Conservation (phyloP, 1,284 basidiomycete genomes). For the Puccinia triticina region DNA sequence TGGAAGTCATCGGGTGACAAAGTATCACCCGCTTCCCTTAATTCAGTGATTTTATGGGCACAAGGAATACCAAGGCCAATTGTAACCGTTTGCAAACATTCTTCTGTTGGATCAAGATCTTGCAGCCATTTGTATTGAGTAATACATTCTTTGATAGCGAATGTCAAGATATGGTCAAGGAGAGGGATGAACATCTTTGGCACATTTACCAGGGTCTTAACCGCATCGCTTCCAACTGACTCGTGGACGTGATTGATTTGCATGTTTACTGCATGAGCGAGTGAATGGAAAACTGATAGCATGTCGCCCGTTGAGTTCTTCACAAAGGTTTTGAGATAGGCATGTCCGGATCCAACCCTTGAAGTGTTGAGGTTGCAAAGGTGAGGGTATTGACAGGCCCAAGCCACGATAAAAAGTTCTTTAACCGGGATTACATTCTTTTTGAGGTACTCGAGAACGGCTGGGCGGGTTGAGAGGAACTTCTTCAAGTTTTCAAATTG, state of each 20-base stretch:
- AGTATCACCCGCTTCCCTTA: neutral
- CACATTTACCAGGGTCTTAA: neutral
- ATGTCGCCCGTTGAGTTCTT: neutral
- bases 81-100: neutral
- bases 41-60: neutral
- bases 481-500: too few relatives aligned
- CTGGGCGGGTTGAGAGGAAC: too few relatives aligned
- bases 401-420: neutral
- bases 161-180: neutral
- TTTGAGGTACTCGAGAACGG: too few relatives aligned
- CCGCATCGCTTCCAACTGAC: neutral
- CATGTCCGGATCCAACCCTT: neutral
- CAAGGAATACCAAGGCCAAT: neutral
- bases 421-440: neutral
- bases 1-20: neutral
- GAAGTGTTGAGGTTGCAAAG: neutral
- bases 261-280: neutral
- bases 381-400: slow-evolving; percentile 1
- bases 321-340: neutral
- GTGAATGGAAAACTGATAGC: neutral
- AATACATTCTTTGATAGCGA: neutral
- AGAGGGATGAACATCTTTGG: neutral
- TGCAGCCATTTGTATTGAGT: neutral
- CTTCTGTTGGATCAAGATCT: neutral
- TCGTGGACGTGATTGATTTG: neutral